A percentile compares a stretch with the other conserved stretches of the same genome.
Conservation (phyloP, 2,329 filamentous ascomycete species). For the Cryphonectria nitschkei region DNA sequence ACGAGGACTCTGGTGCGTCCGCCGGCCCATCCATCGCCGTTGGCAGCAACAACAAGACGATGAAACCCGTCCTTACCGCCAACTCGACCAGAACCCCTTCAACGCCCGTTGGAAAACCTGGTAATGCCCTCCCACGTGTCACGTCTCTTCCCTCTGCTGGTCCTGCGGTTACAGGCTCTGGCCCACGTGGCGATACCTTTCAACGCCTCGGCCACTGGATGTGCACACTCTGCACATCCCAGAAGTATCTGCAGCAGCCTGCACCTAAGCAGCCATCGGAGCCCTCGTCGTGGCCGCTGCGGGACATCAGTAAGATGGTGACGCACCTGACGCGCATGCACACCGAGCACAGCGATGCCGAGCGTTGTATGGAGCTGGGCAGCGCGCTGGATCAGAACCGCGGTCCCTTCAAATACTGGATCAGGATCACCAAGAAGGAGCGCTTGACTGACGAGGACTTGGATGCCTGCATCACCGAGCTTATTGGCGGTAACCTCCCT, state of each 20-base stretch:
- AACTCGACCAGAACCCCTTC: slow-evolving; percentile 11
- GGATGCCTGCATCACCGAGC: slow-evolving; percentile 43
- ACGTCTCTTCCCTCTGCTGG: neutral
- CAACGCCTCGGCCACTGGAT: slow-evolving; percentile 52
- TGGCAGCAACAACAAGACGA: neutral
- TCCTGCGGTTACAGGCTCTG: slow-evolving; percentile 10
- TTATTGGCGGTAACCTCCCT: slow-evolving; percentile 44
- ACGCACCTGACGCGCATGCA: slow-evolving; percentile 53
- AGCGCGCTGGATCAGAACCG: slow-evolving; percentile 47
- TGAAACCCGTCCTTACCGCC: neutral
- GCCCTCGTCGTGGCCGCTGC: slow-evolving; percentile 52
- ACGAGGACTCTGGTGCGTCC: neutral
- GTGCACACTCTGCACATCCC: slow-evolving; percentile 48
- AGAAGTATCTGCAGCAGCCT: slow-evolving; percentile 48
- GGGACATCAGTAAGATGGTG: slow-evolving; percentile 51
- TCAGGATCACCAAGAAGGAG: slow-evolving; percentile 46
- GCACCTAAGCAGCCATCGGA: slow-evolving; percentile 46
- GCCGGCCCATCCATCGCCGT: neutral
- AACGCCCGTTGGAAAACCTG: neutral
- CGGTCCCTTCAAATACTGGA: slow-evolving; percentile 53
- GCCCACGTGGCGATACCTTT: slow-evolving; percentile 32
- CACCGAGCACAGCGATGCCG: slow-evolving; percentile 45
- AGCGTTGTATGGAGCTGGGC: slow-evolving; percentile 49
- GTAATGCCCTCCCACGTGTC: neutral
- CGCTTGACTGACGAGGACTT: slow-evolving; percentile 39